A percentile compares a stretch with the other conserved stretches of the same genome.
These are phyloP conservation scores for Curvularia spicifera DNA, from an alignment of 2,329 filamentous ascomycete genomes.

Conservation along the genomic window DNA sequence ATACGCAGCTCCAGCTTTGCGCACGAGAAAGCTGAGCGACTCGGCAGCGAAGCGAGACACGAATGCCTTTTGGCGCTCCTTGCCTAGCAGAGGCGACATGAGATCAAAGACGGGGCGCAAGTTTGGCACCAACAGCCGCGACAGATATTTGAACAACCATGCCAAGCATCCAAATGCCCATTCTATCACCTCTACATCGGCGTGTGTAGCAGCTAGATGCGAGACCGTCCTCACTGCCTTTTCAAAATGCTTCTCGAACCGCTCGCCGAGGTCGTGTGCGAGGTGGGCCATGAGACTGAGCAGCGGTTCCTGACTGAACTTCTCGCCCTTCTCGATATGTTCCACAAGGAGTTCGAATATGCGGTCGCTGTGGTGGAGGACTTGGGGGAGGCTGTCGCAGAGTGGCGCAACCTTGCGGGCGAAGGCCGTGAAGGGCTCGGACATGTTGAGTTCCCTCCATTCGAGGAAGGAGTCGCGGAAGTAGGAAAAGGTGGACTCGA, in stretches of 20 bases:
- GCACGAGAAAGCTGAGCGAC: conserved; percentile 89
- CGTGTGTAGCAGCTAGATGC: conserved; percentile 75
- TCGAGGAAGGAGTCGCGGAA: conserved; percentile 81
- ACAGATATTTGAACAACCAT: conserved; percentile 97
- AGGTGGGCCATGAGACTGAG: conserved; percentile 89
- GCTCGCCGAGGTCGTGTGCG: conserved; percentile 86
- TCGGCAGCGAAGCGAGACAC: conserved; percentile 93
- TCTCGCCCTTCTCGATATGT: conserved; percentile 79
- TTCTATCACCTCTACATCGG: conserved; percentile 89
- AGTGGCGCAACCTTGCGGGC: conserved; percentile 75
- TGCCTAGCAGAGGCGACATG: conserved; percentile 83
- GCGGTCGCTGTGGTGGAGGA: conserved; percentile 85
- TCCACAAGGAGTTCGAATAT: conserved; percentile 79
- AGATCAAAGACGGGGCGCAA: conserved; percentile 83
- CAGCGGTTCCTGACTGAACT: conserved; percentile 81
- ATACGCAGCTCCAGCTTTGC: conserved; percentile 81
- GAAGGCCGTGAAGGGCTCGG: conserved; percentile 79
- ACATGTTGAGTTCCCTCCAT: conserved; percentile 92
- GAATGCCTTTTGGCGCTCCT: conserved; percentile 79
- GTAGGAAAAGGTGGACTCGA: conserved; percentile 80
- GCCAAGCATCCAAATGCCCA: conserved; percentile 95
- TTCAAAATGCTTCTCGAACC: conserved; percentile 88
- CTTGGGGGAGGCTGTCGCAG: conserved; percentile 88
- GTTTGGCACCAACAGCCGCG: conserved; percentile 83
- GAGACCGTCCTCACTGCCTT: conserved; percentile 76